Base-by-base conservation (phyloP, 352 stramenopile species). In the Thalassiosira hispida region DNA sequence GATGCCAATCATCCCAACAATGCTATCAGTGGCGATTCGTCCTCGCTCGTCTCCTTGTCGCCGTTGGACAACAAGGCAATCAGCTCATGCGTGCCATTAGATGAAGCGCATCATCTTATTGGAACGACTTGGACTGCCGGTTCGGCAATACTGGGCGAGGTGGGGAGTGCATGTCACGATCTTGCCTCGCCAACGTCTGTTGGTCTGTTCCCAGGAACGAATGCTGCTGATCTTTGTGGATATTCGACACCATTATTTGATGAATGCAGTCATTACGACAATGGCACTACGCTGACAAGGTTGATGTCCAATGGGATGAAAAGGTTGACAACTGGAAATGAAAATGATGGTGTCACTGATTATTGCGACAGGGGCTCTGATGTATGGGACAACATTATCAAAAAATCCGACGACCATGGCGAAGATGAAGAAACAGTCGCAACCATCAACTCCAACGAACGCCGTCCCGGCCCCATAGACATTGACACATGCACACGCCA, bases 401-500 rank as follows among this genome's bases (percentile, higher is more conserved):
- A n/a, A 12, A 8, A 33, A n/a, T 29, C 18, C 18, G 35, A 38
- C 3, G n/a, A 65, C 16, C 9, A 4, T 3, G 0, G 18, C 47
- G 16, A 0, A 9, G 33, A 73, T 31, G 22, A 49, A 3, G 31
- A 27, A 42, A 25, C 38, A 20, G 16, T 25, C 46, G 23, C 27
- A 9, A 38, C 52, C 29, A 72, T 16, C 29, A 72, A 23, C 23
- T 1, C 8, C 16, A 74, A 60, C 14, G 27, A 67, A 51, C 66
- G 66, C 12, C 31, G 25, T 5, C 11, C 52, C 16, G 70, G 70
- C 14, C 70, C 70, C 0, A 79, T 79, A n/a, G 70, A 79, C 40
- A 62, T 79, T 33, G 70, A 79, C 52, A 79, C 70, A 0, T 68
- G 51, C 29, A 44, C 51, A 0, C 70, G 33, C 12, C 69, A 65